Base-by-base conservation (phyloP, 345 rosid genomes). In the Eucalyptus lansdowneana region DNA sequence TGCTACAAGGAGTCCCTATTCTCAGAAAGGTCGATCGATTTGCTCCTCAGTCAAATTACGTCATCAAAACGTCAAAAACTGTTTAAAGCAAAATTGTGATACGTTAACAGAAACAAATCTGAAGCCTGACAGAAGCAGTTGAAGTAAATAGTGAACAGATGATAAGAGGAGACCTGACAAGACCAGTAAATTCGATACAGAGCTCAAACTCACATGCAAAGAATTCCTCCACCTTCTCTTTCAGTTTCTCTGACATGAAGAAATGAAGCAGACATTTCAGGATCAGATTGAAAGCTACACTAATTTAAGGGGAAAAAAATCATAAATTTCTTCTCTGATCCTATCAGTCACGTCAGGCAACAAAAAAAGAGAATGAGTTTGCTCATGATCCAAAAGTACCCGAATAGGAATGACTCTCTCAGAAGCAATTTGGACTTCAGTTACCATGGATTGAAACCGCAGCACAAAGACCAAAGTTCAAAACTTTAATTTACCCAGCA, bases 151-250 rank as follows among this genome's bases (percentile, higher is more conserved):
- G 29, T 21, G 85, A 76, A 76, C 85, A 76, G 85, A 76, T 40
- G 83, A 76, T 76, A 37, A 40, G 85, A 76, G 47, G 62, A 40
- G 72, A 97, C 99, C 99, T 97, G 89, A 97, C 91, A 72, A 97
- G 94, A 54, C 97, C 99, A 16, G 99, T 97, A 94, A 98, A 97
- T 92, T 97, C 99, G 50, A 95, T 91, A 86, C 93, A 94, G 25
- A 97, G 97, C 94, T 96, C 98, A 86, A 80, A 97, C 88, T 94
- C 96, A 86, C 99, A 97, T 80, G 94, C 96, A 91, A 96, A 96
- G 87, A 95, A 92, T 89, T 95, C 97, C 91, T 97, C 99, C 16
- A 96, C 92, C 90, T 90, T 95, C 86, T 97, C 99, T 87, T 95
- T 97, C 91, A 97, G 90, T 90, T 95, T 94, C 87, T 96, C 99